Percentiles rank a stretch among this genome's conserved stretches.
These are phyloP conservation scores for Pseudocercospora cruenta DNA, from an alignment of 2,329 filamentous ascomycete genomes.

Conservation along the genomic window DNA sequence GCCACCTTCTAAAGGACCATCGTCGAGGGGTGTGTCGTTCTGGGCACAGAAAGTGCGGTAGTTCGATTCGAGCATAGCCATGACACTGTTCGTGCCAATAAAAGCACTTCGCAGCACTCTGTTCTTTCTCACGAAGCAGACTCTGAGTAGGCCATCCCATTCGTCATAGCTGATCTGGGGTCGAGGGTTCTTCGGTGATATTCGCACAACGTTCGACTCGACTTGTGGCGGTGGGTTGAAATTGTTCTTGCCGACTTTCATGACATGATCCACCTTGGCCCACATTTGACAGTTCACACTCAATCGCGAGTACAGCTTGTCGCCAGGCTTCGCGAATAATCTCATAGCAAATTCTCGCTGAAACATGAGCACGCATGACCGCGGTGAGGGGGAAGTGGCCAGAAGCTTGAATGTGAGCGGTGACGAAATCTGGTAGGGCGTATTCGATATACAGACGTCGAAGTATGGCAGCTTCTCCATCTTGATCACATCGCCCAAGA, in stretches of 20 bases:
- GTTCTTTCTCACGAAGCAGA: conserved; percentile 87
- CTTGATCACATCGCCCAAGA: conserved; percentile 93
- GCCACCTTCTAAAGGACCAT: conserved; percentile 54
- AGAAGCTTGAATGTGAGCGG: conserved; percentile 91
- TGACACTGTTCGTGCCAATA: conserved; percentile 76
- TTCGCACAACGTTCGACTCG: conserved; percentile 85
- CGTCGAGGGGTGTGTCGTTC: conserved; percentile 78
- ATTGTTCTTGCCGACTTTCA: conserved; percentile 96
- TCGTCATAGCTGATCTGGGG: conserved; percentile 92
- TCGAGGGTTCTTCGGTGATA: conserved; percentile 82
- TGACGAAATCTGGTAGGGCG: conserved; percentile 79
- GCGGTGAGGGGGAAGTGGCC: conserved; percentile 76
- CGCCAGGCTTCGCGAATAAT: conserved; percentile 83
- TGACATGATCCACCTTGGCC: conserved; percentile 71
- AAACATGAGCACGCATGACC: conserved; percentile 90
- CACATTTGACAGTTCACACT: conserved; percentile 95
- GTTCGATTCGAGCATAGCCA: conserved; percentile 82
- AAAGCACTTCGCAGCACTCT: conserved; percentile 83
- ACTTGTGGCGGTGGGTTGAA: conserved; percentile 94
- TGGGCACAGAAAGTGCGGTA: conserved; percentile 89
- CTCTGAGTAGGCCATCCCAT: conserved; percentile 85
- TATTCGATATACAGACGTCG: conserved; percentile 82
- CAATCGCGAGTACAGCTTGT: conserved; percentile 87
- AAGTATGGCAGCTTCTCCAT: conserved; percentile 73
- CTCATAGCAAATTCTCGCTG: conserved; percentile 93